Base-by-base conservation (phyloP, 306 rosid species). In the Calophaca sinica region DNA sequence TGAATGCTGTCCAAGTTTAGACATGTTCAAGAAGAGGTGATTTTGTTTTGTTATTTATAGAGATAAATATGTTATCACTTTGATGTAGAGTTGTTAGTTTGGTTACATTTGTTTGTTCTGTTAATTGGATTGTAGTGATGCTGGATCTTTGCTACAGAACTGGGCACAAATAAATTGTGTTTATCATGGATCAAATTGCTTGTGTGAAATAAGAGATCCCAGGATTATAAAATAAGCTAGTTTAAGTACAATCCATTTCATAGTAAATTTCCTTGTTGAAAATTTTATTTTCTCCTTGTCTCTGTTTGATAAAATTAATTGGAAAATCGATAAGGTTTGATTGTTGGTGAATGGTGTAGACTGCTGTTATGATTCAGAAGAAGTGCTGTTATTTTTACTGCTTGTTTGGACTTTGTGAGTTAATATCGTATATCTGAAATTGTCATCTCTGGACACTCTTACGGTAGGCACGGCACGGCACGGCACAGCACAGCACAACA, bases 381-480 rank as follows among this genome's bases (percentile, higher is more conserved):
- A 42, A 4, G 5, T 41, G 4, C 46, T 9, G 33, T 6, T 60
- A 32, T 5, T 60, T n/a, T 62, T 62, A 39, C 9, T 53, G 38
- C 51, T 26, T 26, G 41, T 39, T 71, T 4, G 1, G 66, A 6
- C 6, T 32, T 32, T 52, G 14, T 26, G 39, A 53, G 53, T 71
- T 4, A 15, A 72, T 46, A n/a, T 28, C 5, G 10, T 3, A 2
- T 14, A 35, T 60, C 60, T 58, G 51, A 62, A 38, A 62, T 38
- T 8, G 4, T 62, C 31, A 8, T 61, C 32, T 8, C 36, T 54
- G 29, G 62, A 57, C 33, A 39, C 50, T 38, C 68, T 39, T 38
- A 31, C 68, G n/a, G n/a, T n/a, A n/a, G 46, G 68, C 48, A 62
- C 48, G 36, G 26, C 48, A 62, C 66, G 46, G 68, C 48, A 62